Base-by-base conservation (phyloP, 2,329 filamentous ascomycete genomes). In the Acrocalymma vagum region DNA sequence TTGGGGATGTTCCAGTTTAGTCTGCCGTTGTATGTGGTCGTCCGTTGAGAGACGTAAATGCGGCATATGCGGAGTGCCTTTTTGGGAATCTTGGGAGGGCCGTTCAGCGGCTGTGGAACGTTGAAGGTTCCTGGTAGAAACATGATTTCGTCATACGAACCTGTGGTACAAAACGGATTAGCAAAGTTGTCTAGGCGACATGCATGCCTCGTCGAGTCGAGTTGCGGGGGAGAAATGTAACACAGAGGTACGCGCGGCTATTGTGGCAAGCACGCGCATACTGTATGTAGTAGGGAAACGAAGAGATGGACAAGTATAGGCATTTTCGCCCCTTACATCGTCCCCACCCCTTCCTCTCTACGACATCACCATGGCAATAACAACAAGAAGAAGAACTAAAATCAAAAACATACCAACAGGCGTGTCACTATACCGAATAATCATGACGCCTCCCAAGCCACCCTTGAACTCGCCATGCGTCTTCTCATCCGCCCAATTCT, bases 1-100 rank as follows among this genome's bases (percentile, higher is more conserved):
- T 69, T 67, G 9, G 64, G 60, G 17, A 69, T 67, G 45, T 68
- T 65, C 61, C 63, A 67, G 33, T 67, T 66, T 3, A 61, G 28
- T 22, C 63, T 60, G 23, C 63, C 62, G 34, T 67, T 67, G 48
- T 67, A 65, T 10, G 44, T 42, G 9, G 63, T 68, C 8, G 56
- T 62, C 38, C 58, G 55, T 26, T 67, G 62, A 18, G 61, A 65
- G 29, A 67, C 62, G 40, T 67, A 68, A 28, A 67, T 67, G 21
- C 62, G 57, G 16, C 51, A 42, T 17, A 67, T 61, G 13, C 63
- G 48, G 17, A 64, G 54, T 5, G 57, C 56, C n/a, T 52, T 58
- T n/a, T 55, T 55, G 11, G 58, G 58, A 10, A 64, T 54, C 35
- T 56, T 58, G 2, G 40, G 49, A 2, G 48, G 38, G 9, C 23